These are phyloP conservation scores for Alternaria alternata DNA, from an alignment of 2,329 filamentous ascomycete species.

Conservation along the genomic window DNA sequence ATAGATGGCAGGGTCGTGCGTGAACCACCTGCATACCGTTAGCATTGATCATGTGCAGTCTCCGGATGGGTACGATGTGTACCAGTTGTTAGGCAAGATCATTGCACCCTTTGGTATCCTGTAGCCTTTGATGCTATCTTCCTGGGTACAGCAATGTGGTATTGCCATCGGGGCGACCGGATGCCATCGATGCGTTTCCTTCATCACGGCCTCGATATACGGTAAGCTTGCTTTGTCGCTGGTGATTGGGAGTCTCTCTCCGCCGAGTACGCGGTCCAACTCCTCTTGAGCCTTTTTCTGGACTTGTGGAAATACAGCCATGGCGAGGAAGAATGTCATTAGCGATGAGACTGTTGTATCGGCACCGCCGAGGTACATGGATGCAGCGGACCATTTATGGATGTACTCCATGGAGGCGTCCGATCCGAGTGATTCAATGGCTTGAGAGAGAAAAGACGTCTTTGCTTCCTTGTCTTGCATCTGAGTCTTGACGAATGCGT, in stretches of 20 bases:
- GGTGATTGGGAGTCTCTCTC: conserved; percentile 56
- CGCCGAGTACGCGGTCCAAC: conserved; percentile 60
- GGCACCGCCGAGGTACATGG: conserved; percentile 57
- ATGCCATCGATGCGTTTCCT: conserved; percentile 57
- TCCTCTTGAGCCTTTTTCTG: conserved; percentile 58
- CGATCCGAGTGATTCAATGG: conserved; percentile 45
- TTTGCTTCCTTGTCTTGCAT: conserved; percentile 44
- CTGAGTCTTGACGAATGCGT: conserved; percentile 54
- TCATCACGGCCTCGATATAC: conserved; percentile 46
- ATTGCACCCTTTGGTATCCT: conserved; percentile 55
- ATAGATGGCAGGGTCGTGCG: conserved; percentile 53
- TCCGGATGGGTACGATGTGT: neutral
- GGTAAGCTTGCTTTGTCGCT: conserved; percentile 56
- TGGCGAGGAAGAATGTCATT: conserved; percentile 60
- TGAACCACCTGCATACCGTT: conserved; percentile 48
- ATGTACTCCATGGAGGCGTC: conserved; percentile 45
- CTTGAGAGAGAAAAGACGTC: conserved; percentile 53
- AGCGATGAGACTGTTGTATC: conserved; percentile 56
- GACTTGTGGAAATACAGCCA: conserved; percentile 58
- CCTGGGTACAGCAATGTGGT: conserved; percentile 41
- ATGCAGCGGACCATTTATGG: conserved; percentile 55
- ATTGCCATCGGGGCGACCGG: conserved; percentile 43
- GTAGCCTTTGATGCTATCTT: conserved; percentile 52
- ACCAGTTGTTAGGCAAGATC: conserved; percentile 53
- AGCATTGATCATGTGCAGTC: neutral